Conservation (phyloP, 2,329 filamentous ascomycete species). For the Colletotrichum abscissum region DNA sequence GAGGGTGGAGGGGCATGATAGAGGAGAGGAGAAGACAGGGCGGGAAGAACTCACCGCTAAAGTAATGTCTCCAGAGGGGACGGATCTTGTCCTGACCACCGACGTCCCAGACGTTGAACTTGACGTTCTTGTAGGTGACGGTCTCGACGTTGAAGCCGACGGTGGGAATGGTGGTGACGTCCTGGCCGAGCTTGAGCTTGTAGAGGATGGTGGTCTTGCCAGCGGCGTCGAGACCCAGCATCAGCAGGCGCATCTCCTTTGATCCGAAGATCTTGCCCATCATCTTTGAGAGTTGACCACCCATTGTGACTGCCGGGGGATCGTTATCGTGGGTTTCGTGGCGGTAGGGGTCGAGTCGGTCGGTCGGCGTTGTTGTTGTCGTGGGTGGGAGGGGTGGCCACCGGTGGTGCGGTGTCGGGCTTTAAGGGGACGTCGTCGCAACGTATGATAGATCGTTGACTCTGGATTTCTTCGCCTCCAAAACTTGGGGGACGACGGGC, state of each 20-base stretch:
- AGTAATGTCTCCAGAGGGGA: slow-evolving; percentile 97
- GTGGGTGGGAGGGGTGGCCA: neutral
- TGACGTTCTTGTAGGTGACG: slow-evolving; percentile 98
- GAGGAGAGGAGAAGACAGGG: slow-evolving; percentile 18
- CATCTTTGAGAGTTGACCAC: slow-evolving; percentile 92
- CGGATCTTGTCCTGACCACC: slow-evolving; percentile 99
- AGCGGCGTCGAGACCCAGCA: slow-evolving; percentile 97
- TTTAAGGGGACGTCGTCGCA: slow-evolving; percentile 23
- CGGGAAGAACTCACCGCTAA: slow-evolving; percentile 71
- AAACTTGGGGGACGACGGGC: neutral
- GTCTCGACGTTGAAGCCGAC: slow-evolving; percentile 99
- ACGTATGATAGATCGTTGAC: slow-evolving; percentile 13
- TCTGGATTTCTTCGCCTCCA: neutral
- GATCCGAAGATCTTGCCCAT: slow-evolving; percentile 99
- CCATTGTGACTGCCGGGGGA: slow-evolving; percentile 71
- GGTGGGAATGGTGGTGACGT: slow-evolving; percentile 97
- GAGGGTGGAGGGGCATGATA: neutral
- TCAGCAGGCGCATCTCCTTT: slow-evolving; percentile 98
- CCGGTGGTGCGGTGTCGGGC: slow-evolving; percentile 2
- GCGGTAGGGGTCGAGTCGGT: slow-evolving; percentile 14
- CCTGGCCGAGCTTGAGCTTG: slow-evolving; percentile 98
- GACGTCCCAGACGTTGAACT: slow-evolving; percentile 99
- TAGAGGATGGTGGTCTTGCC: slow-evolving; percentile 99
- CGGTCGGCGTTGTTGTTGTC: neutral
- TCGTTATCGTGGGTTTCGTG: slow-evolving; percentile 6